Base-by-base conservation (phyloP, 257 asterid genomes). In the Perilla frutescens region DNA sequence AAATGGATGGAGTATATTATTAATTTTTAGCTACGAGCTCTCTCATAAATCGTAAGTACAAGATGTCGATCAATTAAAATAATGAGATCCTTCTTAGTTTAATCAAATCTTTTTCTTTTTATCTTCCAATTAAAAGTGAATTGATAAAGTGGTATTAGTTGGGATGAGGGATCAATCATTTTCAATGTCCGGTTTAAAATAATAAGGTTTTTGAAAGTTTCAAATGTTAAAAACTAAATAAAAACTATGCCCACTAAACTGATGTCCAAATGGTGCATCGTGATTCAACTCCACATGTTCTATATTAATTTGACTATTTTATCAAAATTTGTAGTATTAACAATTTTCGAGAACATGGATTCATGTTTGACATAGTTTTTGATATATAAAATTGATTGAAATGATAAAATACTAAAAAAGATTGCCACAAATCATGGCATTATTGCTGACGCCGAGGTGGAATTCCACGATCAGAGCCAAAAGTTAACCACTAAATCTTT, bases 261-360 rank as follows among this genome's bases (percentile, higher is more conserved):
- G 20, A 56, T 45, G 7, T 48, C 50, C 76, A 68, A 34, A 32
- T 69, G 66, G 64, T 14, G 59, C 49, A 59, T 48, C 40, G 50
- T 53, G 66, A 73, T 49, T 36, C 59, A 43, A 31, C 29, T 26
- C 41, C 79, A 75, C 79, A 75, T 75, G 74, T 44, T 74, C 53
- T 20, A 48, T 1, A 36, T 60, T 14, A 31, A 50, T 26, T 76
- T 64, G 9, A 56, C 3, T 68, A n/a, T 43, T 62, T 62, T 41
- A 29, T 51, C 13, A 15, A 2, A 20, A 62, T 11, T 56, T 26
- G 39, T 34, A 32, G 32, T 7, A 32, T 37, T 45, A 48, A 29
- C 44, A 45, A 20, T 34, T 57, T 37, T 68, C 39, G 20, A 59
- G 75, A 78, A 58, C 82, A 66, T 72, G 81, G 37, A 47, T 37